These are phyloP conservation scores for Pugionium dolabratum DNA, from an alignment of 345 rosid genomes.

Conservation along the genomic window DNA sequence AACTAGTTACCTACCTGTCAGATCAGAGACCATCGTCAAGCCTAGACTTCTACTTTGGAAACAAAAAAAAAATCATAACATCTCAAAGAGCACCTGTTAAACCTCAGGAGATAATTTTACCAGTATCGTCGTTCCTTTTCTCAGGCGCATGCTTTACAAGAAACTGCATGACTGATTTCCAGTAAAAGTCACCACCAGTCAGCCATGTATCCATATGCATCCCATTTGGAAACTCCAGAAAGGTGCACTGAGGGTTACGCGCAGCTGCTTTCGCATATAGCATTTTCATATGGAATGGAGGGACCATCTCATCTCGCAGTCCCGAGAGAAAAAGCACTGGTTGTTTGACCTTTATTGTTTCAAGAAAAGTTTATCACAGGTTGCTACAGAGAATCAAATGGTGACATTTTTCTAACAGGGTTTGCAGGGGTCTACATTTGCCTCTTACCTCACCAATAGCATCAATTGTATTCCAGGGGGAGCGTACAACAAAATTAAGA, in stretches of 20 bases:
- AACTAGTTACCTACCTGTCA: conserved; percentile 32
- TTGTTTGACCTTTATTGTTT: conserved; percentile 58
- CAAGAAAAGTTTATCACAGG: conserved; percentile 25
- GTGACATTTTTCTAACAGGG: conserved; percentile 1
- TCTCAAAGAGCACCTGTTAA: conserved; percentile 16
- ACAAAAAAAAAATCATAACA: conserved; percentile 18
- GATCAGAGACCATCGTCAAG: conserved; percentile 26
- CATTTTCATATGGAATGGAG: conserved; percentile 88
- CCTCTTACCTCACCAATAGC: conserved; percentile 74
- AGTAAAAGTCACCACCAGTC: conserved; percentile 84
- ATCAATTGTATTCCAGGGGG: conserved; percentile 96
- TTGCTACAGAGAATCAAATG: conserved; percentile 5
- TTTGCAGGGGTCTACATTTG: conserved; percentile 9
- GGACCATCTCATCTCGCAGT: conserved; percentile 98
- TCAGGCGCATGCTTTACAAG: conserved; percentile 61
- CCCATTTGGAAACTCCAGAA: conserved; percentile 87
- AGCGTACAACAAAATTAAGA: conserved; percentile 92
- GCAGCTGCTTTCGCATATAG: conserved; percentile 89
- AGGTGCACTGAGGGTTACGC: conserved; percentile 64
- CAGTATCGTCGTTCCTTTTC: conserved; percentile 43
- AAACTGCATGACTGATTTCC: conserved; percentile 67
- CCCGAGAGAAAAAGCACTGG: conserved; percentile 97
- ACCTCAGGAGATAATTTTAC: conserved; percentile 10
- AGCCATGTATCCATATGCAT: conserved; percentile 99
- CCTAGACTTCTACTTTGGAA: conserved; percentile 12